Percentiles rank a stretch among this genome's conserved stretches.
These are phyloP conservation scores for Irpex rosettiformis DNA, from an alignment of 1,284 basidiomycete genomes.

Conservation along the genomic window DNA sequence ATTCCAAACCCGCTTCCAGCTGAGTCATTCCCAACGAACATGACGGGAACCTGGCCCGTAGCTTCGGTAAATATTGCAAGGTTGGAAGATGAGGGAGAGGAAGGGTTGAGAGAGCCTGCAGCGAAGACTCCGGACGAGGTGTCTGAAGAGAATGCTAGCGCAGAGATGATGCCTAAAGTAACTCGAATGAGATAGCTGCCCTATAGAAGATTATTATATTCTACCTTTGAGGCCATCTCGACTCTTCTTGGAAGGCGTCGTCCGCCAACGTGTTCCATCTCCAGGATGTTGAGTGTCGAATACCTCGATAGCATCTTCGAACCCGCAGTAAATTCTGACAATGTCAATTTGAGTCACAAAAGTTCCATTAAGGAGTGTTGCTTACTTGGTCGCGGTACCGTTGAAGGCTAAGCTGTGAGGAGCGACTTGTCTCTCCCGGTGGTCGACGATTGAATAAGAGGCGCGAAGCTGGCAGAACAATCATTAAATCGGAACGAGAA, in stretches of 20 bases:
- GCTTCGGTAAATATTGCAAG: conserved; percentile 75
- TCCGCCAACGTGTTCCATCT: conserved; percentile 70
- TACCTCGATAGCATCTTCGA: conserved; percentile 85
- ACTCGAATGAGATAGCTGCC: conserved; percentile 8
- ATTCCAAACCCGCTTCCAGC: conserved; percentile 36
- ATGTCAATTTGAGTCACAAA: not conserved
- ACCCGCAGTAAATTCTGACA: conserved; percentile 82
- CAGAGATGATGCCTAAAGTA: conserved; percentile 73
- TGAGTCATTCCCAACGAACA: conserved; percentile 49
- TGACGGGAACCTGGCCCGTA: conserved; percentile 48
- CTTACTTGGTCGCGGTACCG: conserved; percentile 60
- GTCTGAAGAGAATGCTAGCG: conserved; percentile 73
- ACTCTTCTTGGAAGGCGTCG: conserved; percentile 74
- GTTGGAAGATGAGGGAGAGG: conserved; percentile 50
- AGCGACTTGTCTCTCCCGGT: conserved; percentile 83
- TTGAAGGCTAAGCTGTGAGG: conserved; percentile 84
- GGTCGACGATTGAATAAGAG: conserved; percentile 88
- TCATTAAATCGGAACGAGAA: conserved; percentile 1
- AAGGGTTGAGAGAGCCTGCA: conserved; percentile 60
- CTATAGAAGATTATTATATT: not conserved
- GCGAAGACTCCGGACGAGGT: conserved; percentile 61
- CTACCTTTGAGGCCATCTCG: conserved; percentile 85
- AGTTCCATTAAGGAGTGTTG: not conserved
- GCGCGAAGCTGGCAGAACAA: conserved; percentile 66
- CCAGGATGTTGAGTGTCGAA: conserved; percentile 78